Base-by-base conservation (phyloP, 139 green algal species). In the Tetratostichococcus sp. region DNA sequence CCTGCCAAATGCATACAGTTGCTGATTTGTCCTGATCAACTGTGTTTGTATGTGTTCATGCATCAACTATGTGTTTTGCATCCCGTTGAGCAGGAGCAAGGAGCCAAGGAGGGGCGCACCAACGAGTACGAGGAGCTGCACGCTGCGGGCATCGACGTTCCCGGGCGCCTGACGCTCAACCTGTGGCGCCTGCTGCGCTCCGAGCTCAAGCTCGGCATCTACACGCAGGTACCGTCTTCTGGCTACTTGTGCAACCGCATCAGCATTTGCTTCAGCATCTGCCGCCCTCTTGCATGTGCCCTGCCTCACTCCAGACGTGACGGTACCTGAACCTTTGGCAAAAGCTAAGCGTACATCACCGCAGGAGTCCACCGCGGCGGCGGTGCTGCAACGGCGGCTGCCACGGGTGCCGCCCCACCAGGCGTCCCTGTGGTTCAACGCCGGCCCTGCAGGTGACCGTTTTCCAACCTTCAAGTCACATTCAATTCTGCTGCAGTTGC, bases 131-230 rank as follows among this genome's bases (percentile, higher is more conserved):
- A 91, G 8, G 75, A 71, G 58, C 75, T 84, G 65, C 84, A 94
- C 33, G 86, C 80, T 30, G 88, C 75, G 19, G 91, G 90, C 35
- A 79, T 85, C 62, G 69, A 91, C 85, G 33, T 76, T 59, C 50
- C 79, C 1, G 96, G 96, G 11, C 89, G 96, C 50, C 87, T 98
- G n/a, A 73, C 98, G 42, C 85, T 99, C 76, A 99, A 98, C 82
- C 76, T 96, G 42, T 99, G 96, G 95, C 83, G 94, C 16, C 69
- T 94, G 32, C 86, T 96, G 82, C 75, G 80, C 23, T 65, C 30
- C 11, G 89, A 92, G 77, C 62, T 96, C 72, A 90, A 82, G 77
- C 77, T 79, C 22, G n/a, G 33, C 68, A 78, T 71, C 33, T 82
- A 82, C 74, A 78, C 73, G 11, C 76, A 82, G 39, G 39, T 50